Percentiles rank a stretch among this genome's conserved stretches.
These are phyloP conservation scores for Mortierella sp. DNA, from an alignment of 371 early-diverging fungal genomes.

Conservation along the genomic window DNA sequence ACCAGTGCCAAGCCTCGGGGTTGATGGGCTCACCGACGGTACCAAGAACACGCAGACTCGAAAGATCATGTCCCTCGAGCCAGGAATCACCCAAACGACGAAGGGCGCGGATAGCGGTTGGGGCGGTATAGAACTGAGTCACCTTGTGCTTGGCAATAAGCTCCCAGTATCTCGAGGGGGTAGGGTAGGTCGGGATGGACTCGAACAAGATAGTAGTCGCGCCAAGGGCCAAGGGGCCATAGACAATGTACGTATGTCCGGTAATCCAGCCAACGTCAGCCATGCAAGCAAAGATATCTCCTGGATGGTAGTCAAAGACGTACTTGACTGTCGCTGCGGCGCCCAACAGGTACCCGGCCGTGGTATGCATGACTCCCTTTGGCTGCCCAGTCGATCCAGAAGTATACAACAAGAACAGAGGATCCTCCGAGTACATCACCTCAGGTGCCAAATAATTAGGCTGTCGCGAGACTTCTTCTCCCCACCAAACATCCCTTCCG, in stretches of 20 bases:
- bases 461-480: slow-evolving; percentile 82
- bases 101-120: slow-evolving; percentile 97
- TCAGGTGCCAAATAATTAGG: slow-evolving; percentile 86
- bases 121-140: slow-evolving; percentile 99
- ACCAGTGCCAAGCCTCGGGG: slow-evolving; percentile 98
- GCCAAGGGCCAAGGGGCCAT: slow-evolving; percentile 95
- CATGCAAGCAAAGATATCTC: slow-evolving; percentile 90
- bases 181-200: slow-evolving; percentile 89
- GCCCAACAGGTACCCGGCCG: slow-evolving; percentile 96
- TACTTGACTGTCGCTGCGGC: slow-evolving; percentile 90
- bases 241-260: slow-evolving; percentile 92
- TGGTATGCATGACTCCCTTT: slow-evolving; percentile 93
- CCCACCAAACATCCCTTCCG: slow-evolving; percentile 91
- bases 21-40: slow-evolving; percentile 99
- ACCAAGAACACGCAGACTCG: slow-evolving; percentile 91
- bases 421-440: slow-evolving; percentile 92
- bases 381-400: slow-evolving; percentile 97
- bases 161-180: slow-evolving; percentile 88
- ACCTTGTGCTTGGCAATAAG: slow-evolving; percentile 88
- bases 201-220: slow-evolving; percentile 96
- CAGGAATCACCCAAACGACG: slow-evolving; percentile 89
- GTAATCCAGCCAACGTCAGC: slow-evolving; percentile 90
- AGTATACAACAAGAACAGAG: slow-evolving; percentile 97
- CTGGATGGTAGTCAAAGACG: slow-evolving; percentile 90
- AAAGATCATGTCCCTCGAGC: slow-evolving; percentile 81